A percentile compares a stretch with the other conserved stretches of the same genome.
Evolutionary conservation across 768 basidiomycete genomes (phyloP).

Genomic region (Kwoniella shandongensis): DNA sequence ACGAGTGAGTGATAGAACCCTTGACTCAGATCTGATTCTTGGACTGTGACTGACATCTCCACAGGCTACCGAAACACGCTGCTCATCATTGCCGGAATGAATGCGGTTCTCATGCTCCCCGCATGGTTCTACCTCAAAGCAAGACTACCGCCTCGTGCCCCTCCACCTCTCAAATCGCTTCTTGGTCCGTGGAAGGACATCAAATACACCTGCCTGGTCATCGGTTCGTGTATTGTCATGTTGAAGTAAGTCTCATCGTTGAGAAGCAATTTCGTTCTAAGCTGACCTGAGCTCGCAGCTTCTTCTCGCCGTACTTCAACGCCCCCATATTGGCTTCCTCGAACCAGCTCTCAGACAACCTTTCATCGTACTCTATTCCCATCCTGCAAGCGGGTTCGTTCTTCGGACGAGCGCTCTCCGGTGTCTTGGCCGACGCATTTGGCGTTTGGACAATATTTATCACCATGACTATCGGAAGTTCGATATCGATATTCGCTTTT

Average conservation of each 20-base stretch:
- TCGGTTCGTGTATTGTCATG: conserved; percentile 41
- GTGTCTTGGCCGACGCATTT: conserved; percentile 40
- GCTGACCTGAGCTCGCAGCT: conserved; percentile 24
- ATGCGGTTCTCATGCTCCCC: conserved; percentile 46
- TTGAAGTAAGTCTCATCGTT: conserved; percentile 37
- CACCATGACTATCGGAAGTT: conserved; percentile 16
- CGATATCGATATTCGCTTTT: conserved; percentile 39
- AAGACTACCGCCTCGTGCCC: conserved; percentile 37
- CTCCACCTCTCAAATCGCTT: conserved; percentile 36
- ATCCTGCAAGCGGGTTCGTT: conserved; percentile 48
- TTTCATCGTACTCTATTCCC: conserved; percentile 45
- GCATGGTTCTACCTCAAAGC: conserved; percentile 47
- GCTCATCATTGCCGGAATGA: conserved; percentile 45
- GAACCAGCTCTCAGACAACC: conserved; percentile 24
- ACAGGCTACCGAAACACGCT: conserved; percentile 44
- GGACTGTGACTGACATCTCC: not conserved
- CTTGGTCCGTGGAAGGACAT: conserved; percentile 41
- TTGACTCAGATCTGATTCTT: not conserved
- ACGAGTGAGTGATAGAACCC: conserved; percentile 25
- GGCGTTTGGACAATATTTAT: conserved; percentile 45
- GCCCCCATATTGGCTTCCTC: conserved; percentile 37
- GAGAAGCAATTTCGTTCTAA: too few species aligned
- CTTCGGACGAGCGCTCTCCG: conserved; percentile 39
- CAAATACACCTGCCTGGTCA: conserved; percentile 37
- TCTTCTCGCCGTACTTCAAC: conserved; percentile 47